Base-by-base conservation (phyloP, 2,329 filamentous ascomycete species). In the Diaporthe vaccinii region DNA sequence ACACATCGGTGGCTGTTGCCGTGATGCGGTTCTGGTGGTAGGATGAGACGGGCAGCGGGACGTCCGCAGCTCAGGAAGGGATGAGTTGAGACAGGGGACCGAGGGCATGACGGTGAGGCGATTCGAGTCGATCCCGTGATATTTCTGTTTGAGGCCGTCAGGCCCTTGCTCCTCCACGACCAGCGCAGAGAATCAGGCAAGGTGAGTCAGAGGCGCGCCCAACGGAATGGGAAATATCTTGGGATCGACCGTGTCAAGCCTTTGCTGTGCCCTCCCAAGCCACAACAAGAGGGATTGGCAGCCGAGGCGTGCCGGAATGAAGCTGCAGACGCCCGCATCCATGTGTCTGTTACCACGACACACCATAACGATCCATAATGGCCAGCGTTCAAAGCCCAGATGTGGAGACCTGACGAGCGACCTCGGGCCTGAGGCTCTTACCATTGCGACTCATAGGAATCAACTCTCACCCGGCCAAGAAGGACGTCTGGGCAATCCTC, bases 351-450 rank as follows among this genome's bases (percentile, higher is more conserved):
- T 80, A 79, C 80, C 70, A 77, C 78, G 77, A 78, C 77, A 82
- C 79, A 46, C 75, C 77, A 75, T 76, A 82, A 79, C 78, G 49
- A 72, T 28, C 67, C 78, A 78, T 72, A 61, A 70, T 84, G 88
- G 86, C 88, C 89, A 88, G 84, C 86, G 87, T 89, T 82, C 86
- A 80, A 81, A 82, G 87, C 90, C 93, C 93, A 92, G 93, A 87
- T 89, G 87, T 84, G 84, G 85, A 85, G 84, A 84, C 89, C 91
- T 90, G 93, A 95, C 93, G 93, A 94, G 93, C 89, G 93, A 87
- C 90, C 90, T 91, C 92, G 84, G 87, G 77, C 86, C 85, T 89
- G 90, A 93, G 90, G 90, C 86, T 93, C 93, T 95, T 93, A 93
- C 90, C 93, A 83, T 86, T 87, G 55, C 82, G 89, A 91, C 93